A percentile compares a stretch with the other conserved stretches of the same genome.
phyloP scores from a whole-genome alignment of 2,329 filamentous ascomycete genomes.

The Aschersonia sp. region DNA sequence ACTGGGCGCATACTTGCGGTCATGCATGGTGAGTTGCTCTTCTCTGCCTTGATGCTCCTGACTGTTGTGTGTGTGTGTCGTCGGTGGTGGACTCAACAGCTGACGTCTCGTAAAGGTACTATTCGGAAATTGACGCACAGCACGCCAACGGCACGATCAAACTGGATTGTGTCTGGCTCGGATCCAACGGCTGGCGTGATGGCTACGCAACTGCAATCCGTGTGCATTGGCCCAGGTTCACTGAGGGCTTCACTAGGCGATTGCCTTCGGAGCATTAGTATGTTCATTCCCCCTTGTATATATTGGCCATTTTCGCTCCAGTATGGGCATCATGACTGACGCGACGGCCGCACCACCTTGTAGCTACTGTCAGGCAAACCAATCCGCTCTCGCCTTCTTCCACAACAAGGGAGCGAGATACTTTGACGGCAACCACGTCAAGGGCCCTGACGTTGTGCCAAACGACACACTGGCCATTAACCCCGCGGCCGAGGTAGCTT shows the following conservation, averaged over 20 bases:
- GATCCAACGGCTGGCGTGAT: neutral
- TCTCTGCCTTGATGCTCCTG: no score
- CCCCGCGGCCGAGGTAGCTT: no score
- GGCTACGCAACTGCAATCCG: conserved; percentile 1
- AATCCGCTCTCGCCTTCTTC: neutral
- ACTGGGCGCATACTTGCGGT: conserved; percentile 1
- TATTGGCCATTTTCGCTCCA: no score
- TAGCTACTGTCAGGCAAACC: conserved; percentile 1
- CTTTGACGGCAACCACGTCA: neutral
- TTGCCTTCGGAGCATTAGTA: no score
- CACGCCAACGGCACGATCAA: neutral
- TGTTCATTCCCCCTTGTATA: no score
- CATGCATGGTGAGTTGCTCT: conserved; percentile 1
- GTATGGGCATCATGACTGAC: neutral
- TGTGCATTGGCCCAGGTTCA: conserved; percentile 2
- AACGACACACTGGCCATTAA: no score
- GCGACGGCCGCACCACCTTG: neutral
- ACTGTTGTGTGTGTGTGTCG: no score
- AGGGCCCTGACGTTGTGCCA: neutral
- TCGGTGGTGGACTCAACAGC: neutral
- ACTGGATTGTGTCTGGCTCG: conserved; percentile 3
- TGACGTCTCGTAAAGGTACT: conserved; percentile 1
- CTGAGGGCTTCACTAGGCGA: no score
- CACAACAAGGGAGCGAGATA: neutral
- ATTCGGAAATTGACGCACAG: conserved; percentile 2